phyloP scores from a whole-genome alignment of 2,329 filamentous ascomycete genomes.

The Herpotrichia juniperi region DNA sequence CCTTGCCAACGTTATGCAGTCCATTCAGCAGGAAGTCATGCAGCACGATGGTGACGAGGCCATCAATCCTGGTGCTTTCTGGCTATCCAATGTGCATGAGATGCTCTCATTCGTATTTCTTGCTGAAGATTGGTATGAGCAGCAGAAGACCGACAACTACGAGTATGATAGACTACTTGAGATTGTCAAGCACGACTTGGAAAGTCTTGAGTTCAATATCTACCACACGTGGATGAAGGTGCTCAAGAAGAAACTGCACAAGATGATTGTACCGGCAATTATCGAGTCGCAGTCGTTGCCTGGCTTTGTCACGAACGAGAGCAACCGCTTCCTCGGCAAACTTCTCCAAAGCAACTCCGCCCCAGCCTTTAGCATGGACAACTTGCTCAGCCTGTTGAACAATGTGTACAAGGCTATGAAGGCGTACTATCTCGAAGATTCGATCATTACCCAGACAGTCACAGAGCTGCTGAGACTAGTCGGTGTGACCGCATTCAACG shows the following conservation, averaged over 20 bases:
- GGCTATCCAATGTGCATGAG: slow-evolving; percentile 98
- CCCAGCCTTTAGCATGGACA: slow-evolving; percentile 99
- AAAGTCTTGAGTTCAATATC: slow-evolving; percentile 99
- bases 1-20: slow-evolving; percentile 99
- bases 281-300: slow-evolving; percentile 98
- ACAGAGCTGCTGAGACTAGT: slow-evolving; percentile 92
- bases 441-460: slow-evolving; percentile 93
- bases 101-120: slow-evolving; percentile 99
- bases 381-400: slow-evolving; percentile 92
- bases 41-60: slow-evolving; percentile 97
- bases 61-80: slow-evolving; percentile 96
- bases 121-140: slow-evolving; percentile 99
- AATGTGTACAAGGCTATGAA: slow-evolving; percentile 99
- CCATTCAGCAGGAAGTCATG: slow-evolving; percentile 99
- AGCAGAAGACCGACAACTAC: slow-evolving; percentile 98
- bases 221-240: slow-evolving; percentile 99
- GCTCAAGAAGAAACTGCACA: slow-evolving; percentile 97
- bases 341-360: slow-evolving; percentile 86
- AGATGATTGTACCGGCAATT: slow-evolving; percentile 99
- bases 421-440: slow-evolving; percentile 95
- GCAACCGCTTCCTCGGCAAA: slow-evolving; percentile 97
- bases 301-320: slow-evolving; percentile 98
- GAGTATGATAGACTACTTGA: slow-evolving; percentile 97
- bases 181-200: slow-evolving; percentile 98
- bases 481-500: slow-evolving; percentile 97